Conservation (phyloP, 192 early-diverging fungal species). For the Backusella australiensis region DNA sequence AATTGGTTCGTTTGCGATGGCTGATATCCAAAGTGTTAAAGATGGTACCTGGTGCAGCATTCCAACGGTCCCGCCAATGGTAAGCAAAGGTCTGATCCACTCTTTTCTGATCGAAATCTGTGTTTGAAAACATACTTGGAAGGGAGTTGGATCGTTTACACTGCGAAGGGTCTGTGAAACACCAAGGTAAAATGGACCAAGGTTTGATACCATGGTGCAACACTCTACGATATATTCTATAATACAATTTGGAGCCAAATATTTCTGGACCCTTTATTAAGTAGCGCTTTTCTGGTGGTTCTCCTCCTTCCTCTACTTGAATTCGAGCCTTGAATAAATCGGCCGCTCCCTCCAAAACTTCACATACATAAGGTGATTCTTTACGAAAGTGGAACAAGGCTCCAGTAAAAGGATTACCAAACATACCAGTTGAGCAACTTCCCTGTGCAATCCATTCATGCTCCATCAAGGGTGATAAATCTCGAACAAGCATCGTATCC, state of each 20-base stretch:
- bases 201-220: conserved; percentile 36
- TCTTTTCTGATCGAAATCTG: conserved; percentile 28
- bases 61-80: conserved; percentile 46
- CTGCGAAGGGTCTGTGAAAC: conserved; percentile 37
- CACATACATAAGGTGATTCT: conserved; percentile 45
- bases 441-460: conserved; percentile 42
- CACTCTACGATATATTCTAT: conserved; percentile 37
- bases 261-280: conserved; percentile 38
- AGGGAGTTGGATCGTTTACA: conserved; percentile 39
- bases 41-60: conserved; percentile 2
- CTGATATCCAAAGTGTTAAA: neutral
- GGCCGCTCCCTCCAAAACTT: conserved; percentile 28
- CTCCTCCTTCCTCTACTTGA: neutral
- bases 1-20: conserved; percentile 4
- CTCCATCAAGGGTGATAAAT: conserved; percentile 34
- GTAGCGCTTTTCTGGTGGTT: conserved; percentile 13
- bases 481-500: conserved; percentile 29
- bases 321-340: conserved; percentile 14
- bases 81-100: conserved; percentile 39
- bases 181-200: conserved; percentile 44
- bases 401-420: conserved; percentile 40
- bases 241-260: conserved; percentile 41
- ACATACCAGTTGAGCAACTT: conserved; percentile 28
- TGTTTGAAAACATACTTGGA: conserved; percentile 39
- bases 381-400: conserved; percentile 41